Evolutionary conservation across 2,329 filamentous ascomycete genomes (phyloP), one percentile per base, ranked within the genome.

Genomic region (Colletotrichum chrysophilum): DNA sequence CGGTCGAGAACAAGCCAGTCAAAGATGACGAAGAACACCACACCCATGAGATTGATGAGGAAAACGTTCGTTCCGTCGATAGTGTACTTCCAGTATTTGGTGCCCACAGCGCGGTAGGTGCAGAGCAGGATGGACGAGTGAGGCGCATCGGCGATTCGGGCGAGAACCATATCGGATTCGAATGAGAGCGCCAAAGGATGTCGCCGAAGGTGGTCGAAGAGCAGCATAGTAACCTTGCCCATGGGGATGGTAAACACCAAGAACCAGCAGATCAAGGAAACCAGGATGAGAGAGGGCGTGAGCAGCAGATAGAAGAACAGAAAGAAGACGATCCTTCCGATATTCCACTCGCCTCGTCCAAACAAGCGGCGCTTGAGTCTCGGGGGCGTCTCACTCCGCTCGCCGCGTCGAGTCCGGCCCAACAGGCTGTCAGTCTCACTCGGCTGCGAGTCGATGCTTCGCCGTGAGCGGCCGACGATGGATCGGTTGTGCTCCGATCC

Each of bases 41-140:
- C 91, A 14, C 92, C 94, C 87, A 98, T 95, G 73, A 99, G 91
- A 83, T 99, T 99, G 88, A 99, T 98, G 79, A 99, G 92, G 86
- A 99, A 98, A 82, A 99, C 98, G 86, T 99, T 99, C 76, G 97
- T 99, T 71, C 97, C 97, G 82, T 99, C 97, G 74, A 99, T 90
- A 5, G 97, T 99, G 86, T 99, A 99, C 86, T 99, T 99, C 96
- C 97, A 99, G 88, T 99, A 99, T 84, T 96, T 96, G 79, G 93
- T 89, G 14, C 97, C 97, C 14, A 97, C 96, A 58, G 97, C 97
- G 74, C 97, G 94, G 86, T 99, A 99, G 7, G 97, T 99, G 89
- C 97, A 99, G 38, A 99, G 90, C 21, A 99, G 88, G 76, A 99
- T 96, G 13, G 96, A 96, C 18, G 94, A 94, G 61, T 95, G 94